Base-by-base conservation (phyloP, 1,284 basidiomycete species). In the Caloboletus inedulis region DNA sequence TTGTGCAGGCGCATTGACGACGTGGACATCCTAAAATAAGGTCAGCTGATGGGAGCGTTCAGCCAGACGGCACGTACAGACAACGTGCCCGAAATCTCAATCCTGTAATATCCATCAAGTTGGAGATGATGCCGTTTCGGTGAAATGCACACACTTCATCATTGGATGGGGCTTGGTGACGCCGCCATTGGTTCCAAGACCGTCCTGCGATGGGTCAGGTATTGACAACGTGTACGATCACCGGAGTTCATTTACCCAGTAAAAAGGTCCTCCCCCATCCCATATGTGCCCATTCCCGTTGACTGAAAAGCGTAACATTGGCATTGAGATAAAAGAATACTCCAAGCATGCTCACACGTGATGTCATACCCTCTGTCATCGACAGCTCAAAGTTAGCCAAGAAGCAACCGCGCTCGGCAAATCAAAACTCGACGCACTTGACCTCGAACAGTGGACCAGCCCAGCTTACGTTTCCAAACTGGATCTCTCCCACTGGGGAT, bases 401-500 rank as follows among this genome's bases (percentile, higher is more conserved):
- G 31, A 5, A 33, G 16, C 4, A 30, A 2, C 6, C 25, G 2
- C 7, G 9, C 10, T 40, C 10, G 12, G 27, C 10, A 19, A 36
- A 25, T 30, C 3, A 7, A 18, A 51, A 19, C 8, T 34, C 30
- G 29, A 58, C 68, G 43, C 37, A 70, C 68, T 0, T 41, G 40
- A 70, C 16, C n/a, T 42, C 3, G 30, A 67, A 59, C 34, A 80
- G 59, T 8, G 79, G 78, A 16, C 78, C 78, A 1, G 56, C 59
- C 77, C 78, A 79, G 34, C 51, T 72, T 49, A 0, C 0, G 13
- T 50, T 58, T 13, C 72, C 77, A 57, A 81, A 80, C 19, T 59
- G 56, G 34, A 81, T 68, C 12, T 77, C 70, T 12, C 78, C 79
- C 51, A 72, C 78, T n/a, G n/a, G n/a, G n/a, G n/a, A n/a, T n/a